Evolutionary conservation across 148 eudicot species (phyloP), one percentile per base, ranked within the genome.

Genomic region (Cornus florida): DNA sequence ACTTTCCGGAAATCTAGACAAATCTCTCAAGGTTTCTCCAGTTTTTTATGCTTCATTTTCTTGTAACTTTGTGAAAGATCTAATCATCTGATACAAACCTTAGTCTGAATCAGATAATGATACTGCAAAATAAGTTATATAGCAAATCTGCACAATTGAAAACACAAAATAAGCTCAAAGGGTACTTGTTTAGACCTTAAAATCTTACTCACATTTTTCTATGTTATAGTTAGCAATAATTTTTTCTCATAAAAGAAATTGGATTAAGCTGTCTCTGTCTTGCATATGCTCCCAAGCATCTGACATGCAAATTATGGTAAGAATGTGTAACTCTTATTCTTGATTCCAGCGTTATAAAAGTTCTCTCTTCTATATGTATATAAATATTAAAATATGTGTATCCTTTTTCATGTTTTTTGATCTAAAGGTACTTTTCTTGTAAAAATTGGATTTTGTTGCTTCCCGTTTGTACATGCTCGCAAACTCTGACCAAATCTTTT

Each of bases 1-100:
- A 67, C 92, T 93, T 75, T 87, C 93, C 17, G 95, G 93, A 87
- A 91, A 87, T 73, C 77, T 88, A 70, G 81, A 85, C 88, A 86
- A 84, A 73, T 88, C 92, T 77, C 88, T 93, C 76, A 85, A 88
- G 95, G 97, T 91, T 59, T 77, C 76, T 50, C 39, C 28, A 20
- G 32, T 73, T 50, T 20, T 43, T 22, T 19, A 71, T 38, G 59
- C 14, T 71, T 46, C 53, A 71, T 46, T 7, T 46, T 71, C 28
- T 48, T 20, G 7, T 12, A n/a, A 48, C 14, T 11, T 24, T 9
- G 16, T 71, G 48, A 43, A 6, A 9, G 48, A 43, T 43, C 8
- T 19, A 10, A 6, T 20, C 57, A 41, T 41, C 57, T n/a, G 2
- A 19, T 41, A 20, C 7, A 43, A 1, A 71, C 17, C n/a, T 13